A percentile compares a stretch with the other conserved stretches of the same genome.
Conservation (phyloP, 164 flowering plant species). For the Amborella trichopoda region DNA sequence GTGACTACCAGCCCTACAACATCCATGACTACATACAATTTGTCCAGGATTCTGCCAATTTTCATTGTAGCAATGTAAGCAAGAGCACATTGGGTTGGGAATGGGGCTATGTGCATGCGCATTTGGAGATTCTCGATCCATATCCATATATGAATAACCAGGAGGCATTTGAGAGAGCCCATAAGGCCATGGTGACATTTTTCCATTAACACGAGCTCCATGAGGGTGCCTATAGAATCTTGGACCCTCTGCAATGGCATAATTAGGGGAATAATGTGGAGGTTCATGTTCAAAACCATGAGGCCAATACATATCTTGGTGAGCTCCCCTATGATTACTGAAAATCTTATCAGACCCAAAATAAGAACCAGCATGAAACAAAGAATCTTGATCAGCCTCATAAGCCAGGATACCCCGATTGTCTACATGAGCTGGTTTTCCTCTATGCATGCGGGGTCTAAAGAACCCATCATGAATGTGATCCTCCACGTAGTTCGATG, state of each 20-base stretch:
- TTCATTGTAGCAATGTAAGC: constrained; percentile 21
- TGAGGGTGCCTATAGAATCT: constrained; percentile 3
- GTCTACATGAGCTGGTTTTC: no score
- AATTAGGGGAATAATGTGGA: background rate
- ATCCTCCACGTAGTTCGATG: no score
- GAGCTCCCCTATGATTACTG: no score
- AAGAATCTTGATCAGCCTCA: no score
- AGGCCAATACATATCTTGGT: no score
- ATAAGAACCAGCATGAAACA: no score
- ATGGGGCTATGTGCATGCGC: background rate
- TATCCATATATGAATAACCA: background rate
- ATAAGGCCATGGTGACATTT: constrained; percentile 13
- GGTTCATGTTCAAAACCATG: no score
- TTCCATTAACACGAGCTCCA: constrained; percentile 15
- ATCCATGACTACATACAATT: constrained; percentile 11
- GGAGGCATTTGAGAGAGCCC: constrained; percentile 18
- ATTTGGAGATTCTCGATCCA: background rate
- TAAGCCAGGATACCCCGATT: no score
- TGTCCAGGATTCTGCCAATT: constrained; percentile 22
- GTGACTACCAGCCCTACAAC: constrained; percentile 14
- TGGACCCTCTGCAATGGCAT: background rate
- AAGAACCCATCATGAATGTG: no score
- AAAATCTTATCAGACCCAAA: no score
- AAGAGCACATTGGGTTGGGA: background rate
- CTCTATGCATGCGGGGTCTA: no score